These are phyloP conservation scores for Curvularia sp. DNA, from an alignment of 2,329 filamentous ascomycete species.

Conservation along the genomic window DNA sequence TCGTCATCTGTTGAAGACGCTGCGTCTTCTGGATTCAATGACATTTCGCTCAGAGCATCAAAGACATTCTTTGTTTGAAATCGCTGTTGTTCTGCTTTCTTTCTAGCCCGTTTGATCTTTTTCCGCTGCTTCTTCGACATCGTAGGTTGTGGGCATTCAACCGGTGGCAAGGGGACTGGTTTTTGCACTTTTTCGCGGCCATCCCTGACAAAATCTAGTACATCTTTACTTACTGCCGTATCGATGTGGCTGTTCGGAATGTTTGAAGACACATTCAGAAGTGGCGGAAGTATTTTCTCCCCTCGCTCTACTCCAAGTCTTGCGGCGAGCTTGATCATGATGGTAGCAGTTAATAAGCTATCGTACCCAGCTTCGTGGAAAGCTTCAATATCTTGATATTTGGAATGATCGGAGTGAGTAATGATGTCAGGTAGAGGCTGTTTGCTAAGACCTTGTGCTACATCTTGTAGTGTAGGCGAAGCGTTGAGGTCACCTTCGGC, in stretches of 20 bases:
- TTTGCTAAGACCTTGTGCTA: constrained; percentile 54
- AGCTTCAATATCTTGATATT: constrained; percentile 52
- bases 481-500: constrained; percentile 62
- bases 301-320: constrained; percentile 55
- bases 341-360: constrained; percentile 66
- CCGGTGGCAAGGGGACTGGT: constrained; percentile 26
- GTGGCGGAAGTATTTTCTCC: constrained; percentile 5
- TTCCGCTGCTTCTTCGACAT: constrained; percentile 20
- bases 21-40: constrained; percentile 10
- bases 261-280: neutral
- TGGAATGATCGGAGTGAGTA: constrained; percentile 41
- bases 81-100: constrained; percentile 15
- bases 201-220: constrained; percentile 23
- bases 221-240: constrained; percentile 6
- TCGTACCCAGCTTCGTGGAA: constrained; percentile 70
- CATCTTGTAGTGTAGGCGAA: constrained; percentile 57
- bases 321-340: constrained; percentile 64
- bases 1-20: constrained; percentile 23
- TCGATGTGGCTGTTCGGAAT: too few species aligned
- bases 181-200: constrained; percentile 26
- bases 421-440: constrained; percentile 55
- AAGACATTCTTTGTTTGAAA: constrained; percentile 42
- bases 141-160: constrained; percentile 8
- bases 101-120: constrained; percentile 24
- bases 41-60: constrained; percentile 27